Evolutionary conservation across 768 basidiomycete species (phyloP), one percentile per base, ranked within the genome.

Genomic region (Kwoniella bestiolae): DNA sequence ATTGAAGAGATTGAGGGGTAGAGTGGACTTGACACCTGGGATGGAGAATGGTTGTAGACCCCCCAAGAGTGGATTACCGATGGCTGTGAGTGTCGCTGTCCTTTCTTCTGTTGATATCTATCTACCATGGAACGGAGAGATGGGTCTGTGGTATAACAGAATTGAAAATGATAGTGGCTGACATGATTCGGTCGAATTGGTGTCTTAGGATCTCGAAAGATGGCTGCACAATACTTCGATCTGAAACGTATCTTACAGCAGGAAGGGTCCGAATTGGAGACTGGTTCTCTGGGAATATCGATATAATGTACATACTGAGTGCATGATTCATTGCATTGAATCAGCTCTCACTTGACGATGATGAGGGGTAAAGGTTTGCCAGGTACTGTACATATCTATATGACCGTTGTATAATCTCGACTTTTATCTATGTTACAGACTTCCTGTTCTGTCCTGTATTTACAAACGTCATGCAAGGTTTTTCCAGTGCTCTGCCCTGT

Each of bases 11-110:
- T 26, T 51, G 14, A 38, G 46, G 26, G 52, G 21, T n/a, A 55
- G 52, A 47, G n/a, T 67, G 2, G 72, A 76, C 34, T 35, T 76
- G 35, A 74, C 72, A 23, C 75, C 75, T 3, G 75, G 75, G 6
- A 67, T 67, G 66, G 69, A 73, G 3, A 53, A 38, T 29, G 72
- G 72, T 4, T 56, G 55, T 49, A 49, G 72, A 63, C 72, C 72
- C 23, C 69, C 72, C 18, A 73, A 73, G 55, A 62, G 52, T 25
- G 72, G 72, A 25, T 51, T 70, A 49, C 69, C 69, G 0, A 63
- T 68, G 62, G 35, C 50, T 32, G 66, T 70, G 45, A 66, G 69
- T 65, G 63, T 12, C 11, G 16, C 25, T 28, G 4, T 25, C n/a
- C 29, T 28, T n/a, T 9, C 7, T 57, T 8, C 4, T 26, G 23